Evolutionary conservation across 306 rosid species (phyloP).

Genomic region (Lupinus albus): DNA sequence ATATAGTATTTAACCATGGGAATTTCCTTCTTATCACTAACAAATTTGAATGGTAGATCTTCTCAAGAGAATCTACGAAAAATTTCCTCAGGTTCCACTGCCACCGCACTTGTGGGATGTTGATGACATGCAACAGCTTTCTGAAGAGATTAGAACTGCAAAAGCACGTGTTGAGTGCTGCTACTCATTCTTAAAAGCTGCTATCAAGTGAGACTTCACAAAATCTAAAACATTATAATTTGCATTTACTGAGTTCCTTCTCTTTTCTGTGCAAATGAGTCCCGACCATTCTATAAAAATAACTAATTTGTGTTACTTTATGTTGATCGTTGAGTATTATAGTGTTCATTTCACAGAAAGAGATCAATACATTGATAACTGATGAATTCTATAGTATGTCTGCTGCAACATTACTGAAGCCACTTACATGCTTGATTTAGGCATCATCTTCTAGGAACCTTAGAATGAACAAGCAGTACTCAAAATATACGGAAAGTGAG

Average conservation of each 20-base stretch:
- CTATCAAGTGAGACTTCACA: conserved; percentile 55
- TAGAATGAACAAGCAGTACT: background rate
- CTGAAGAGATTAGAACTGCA: too few relatives aligned
- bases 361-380: background rate
- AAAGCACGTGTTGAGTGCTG: background rate
- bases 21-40: too few relatives aligned
- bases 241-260: conserved; percentile 6
- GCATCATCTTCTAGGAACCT: background rate
- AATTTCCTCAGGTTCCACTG: too few relatives aligned
- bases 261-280: background rate
- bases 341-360: conserved; percentile 22
- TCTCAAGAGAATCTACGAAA: too few relatives aligned
- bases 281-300: background rate
- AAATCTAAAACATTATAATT: background rate
- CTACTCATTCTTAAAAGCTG: conserved; percentile 44
- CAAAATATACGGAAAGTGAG: too few relatives aligned
- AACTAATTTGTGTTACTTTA: background rate
- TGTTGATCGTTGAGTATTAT: conserved; percentile 5
- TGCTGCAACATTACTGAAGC: background rate
- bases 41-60: too few relatives aligned
- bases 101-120: too few relatives aligned
- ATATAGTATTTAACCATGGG: too few relatives aligned
- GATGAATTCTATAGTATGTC: background rate
- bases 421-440: background rate
- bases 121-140: too few relatives aligned